Percentiles rank a stretch among this genome's conserved stretches.
phyloP scores from a whole-genome alignment of 176 grass and related monocot genomes.

The Rhynchospora tenuis region DNA sequence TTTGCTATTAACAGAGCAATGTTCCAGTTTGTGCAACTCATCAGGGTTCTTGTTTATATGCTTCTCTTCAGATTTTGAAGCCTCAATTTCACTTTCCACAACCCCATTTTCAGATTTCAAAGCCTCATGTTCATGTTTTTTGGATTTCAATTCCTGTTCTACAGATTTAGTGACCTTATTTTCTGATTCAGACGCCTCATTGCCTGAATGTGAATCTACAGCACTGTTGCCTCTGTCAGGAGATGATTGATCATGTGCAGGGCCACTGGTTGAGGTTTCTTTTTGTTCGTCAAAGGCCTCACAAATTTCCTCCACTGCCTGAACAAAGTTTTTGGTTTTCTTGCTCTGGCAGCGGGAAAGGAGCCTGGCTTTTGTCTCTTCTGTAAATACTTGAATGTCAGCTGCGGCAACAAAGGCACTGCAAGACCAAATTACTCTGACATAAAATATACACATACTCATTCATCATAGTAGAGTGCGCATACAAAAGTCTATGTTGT shows the following conservation, averaged over 20 bases:
- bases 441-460: conserved; percentile 12
- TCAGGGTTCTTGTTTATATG: neutral
- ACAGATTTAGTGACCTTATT: neutral
- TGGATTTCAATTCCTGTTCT: conserved; percentile 8
- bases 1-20: neutral
- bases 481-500: neutral
- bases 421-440: conserved; percentile 30
- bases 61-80: conserved; percentile 12
- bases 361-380: conserved; percentile 58
- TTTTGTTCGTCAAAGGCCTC: conserved; percentile 58
- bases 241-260: neutral
- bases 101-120: conserved; percentile 15
- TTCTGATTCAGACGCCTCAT: conserved; percentile 8
- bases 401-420: conserved; percentile 69
- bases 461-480: neutral
- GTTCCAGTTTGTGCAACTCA: conserved; percentile 17
- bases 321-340: conserved; percentile 44
- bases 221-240: neutral
- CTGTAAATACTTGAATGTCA: conserved; percentile 83
- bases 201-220: conserved; percentile 12
- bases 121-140: conserved; percentile 3
- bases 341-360: conserved; percentile 53
- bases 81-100: neutral
- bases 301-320: conserved; percentile 84
- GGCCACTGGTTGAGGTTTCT: neutral